Base-by-base conservation (phyloP, 2,329 filamentous ascomycete species). In the Stemphylium vesicarium region DNA sequence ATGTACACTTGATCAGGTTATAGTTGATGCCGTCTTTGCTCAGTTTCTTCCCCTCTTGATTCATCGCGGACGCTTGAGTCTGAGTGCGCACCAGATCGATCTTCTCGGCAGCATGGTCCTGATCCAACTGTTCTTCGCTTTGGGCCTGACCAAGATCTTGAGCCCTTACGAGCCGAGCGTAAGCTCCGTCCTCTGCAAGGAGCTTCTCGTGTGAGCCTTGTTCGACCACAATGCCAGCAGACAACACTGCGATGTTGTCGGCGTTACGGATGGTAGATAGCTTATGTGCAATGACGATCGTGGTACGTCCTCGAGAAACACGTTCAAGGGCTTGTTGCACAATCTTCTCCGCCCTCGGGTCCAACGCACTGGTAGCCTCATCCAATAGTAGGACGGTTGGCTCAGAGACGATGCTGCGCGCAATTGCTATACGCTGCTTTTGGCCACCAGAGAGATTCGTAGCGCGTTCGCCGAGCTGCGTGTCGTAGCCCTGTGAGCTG, bases 351-450 rank as follows among this genome's bases (percentile, higher is more conserved):
- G 91, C 95, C 71, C 96, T 95, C 13, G 94, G 96, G 71, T 98
- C 93, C 0, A 98, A 82, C 3, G 92, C 92, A 41, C 89, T 94
- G 0, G 94, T 98, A 11, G 65, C 65, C 75, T 98, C 95, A 62
- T 98, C 95, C 5, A 98, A 86, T 0, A 98, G 83, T 1, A 98
- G 82, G 64, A 98, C 86, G 76, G 92, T 95, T 0, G 93, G 93
- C 66, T 96, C 89, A 18, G 89, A 93, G 35, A 96, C 91, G 54
- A 96, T 86, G 32, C 92, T 92, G 68, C 92, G 84, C 5, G 93
- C 92, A 75, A 97, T 97, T 6, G 93, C 92, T 70, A 98, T 94
- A 62, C 94, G 90, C 77, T 98, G 94, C 77, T 96, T 96, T 77
- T 98, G 94, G 29, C 94, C 94, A 72, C 95, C 95, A 45, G 91